Base-by-base conservation (phyloP, 2,329 filamentous ascomycete genomes). In the Fusarium sp. region DNA sequence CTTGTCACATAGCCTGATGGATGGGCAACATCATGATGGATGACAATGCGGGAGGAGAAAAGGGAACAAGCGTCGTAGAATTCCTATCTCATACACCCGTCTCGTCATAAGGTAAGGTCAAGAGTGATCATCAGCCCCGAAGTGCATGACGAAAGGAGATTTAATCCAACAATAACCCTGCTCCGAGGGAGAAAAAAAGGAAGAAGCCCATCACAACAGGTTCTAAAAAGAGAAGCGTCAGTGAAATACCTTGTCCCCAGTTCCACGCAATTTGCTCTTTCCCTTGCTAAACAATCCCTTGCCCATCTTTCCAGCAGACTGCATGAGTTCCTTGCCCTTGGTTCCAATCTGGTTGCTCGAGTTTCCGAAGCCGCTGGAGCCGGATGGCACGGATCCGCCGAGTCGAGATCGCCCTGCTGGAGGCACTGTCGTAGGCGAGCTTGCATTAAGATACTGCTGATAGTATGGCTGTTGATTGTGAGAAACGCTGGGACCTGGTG, bases 241-340 rank as follows among this genome's bases (percentile, higher is more conserved):
- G 84, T 90, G 88, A 91, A 94, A 94, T 93, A 95, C 93, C 93
- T 97, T 97, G 83, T 96, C 93, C 79, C 91, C 90, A 72, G 88
- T 89, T 79, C 87, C 88, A 70, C 88, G 86, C 80, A 97, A 90
- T 82, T 94, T 95, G 83, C 89, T 95, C 84, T 93, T 95, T 75
- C 95, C 94, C 84, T 97, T 97, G 73, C 93, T 94, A 81, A 98
- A 91, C 72, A 98, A 83, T 57, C 95, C 95, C 84, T 97, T 97
- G 53, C 95, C 94, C 65, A 94, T 94, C 79, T 94, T 94, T 58
- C 94, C 94, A 60, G 95, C 95, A 27, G 92, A 92, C 73, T 96
- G 93, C 79, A 98, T 87, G 33, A 98, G 84, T 77, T 97, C 94
- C 84, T 97, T 98, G 80, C 95, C 91, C 84, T 95, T 95, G 42